These are phyloP conservation scores for Ophiorrhiza pumila DNA, from an alignment of 257 asterid species.

Conservation along the genomic window DNA sequence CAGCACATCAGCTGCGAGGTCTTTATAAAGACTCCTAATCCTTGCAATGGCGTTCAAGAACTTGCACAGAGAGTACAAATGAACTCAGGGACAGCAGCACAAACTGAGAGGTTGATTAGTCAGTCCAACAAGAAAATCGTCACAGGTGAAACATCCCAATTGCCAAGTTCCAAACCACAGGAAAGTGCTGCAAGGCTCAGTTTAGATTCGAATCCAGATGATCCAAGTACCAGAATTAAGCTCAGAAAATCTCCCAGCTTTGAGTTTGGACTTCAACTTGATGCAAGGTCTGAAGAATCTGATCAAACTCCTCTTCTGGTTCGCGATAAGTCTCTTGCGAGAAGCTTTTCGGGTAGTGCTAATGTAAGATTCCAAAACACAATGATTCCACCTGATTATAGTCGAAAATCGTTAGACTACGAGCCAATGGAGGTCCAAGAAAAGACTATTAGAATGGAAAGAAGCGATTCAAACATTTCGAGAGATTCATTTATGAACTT, in stretches of 20 bases:
- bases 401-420: constrained; percentile 23
- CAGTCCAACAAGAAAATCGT: constrained; percentile 4
- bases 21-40: not conserved
- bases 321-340: constrained; percentile 40
- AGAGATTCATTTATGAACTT: constrained; percentile 27
- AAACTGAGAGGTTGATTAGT: constrained; percentile 12
- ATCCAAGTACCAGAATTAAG: constrained; percentile 12
- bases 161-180: not conserved
- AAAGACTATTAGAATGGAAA: constrained; percentile 65
- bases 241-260: constrained; percentile 63
- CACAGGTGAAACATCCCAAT: constrained; percentile 8
- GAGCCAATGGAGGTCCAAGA: constrained; percentile 42
- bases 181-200: constrained; percentile 17
- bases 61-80: constrained; percentile 12
- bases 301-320: constrained; percentile 67
- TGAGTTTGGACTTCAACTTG: constrained; percentile 48
- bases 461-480: constrained; percentile 47
- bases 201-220: constrained; percentile 27
- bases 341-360: constrained; percentile 52
- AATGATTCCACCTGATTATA: constrained; percentile 22
- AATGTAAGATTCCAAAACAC: constrained; percentile 25
- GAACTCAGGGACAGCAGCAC: constrained; percentile 9
- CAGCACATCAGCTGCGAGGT: constrained; percentile 6
- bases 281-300: constrained; percentile 45
- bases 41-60: constrained; percentile 4